Conservation (phyloP, 192 early-diverging fungal genomes). For the Backusella parvicylindrica region DNA sequence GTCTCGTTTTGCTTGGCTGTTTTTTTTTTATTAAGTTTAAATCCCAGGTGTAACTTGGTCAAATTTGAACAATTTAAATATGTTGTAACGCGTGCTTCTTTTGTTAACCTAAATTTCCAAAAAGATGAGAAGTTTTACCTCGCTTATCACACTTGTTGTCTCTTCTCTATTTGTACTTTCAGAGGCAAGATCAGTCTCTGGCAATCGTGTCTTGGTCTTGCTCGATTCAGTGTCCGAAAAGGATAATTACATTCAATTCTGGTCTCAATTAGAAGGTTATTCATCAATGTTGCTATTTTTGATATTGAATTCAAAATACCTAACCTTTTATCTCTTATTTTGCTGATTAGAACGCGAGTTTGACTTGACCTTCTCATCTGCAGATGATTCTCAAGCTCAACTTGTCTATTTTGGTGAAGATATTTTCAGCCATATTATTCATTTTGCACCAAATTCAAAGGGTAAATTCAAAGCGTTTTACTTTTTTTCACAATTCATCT, state of each 20-base stretch:
- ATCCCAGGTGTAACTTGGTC: conserved; percentile 5
- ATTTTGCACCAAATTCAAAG: conserved; percentile 72
- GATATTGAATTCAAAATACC: not conserved
- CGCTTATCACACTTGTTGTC: not conserved
- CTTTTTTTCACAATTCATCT: not conserved
- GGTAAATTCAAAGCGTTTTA: conserved; percentile 39
- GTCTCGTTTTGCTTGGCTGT: not conserved
- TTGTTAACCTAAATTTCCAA: not conserved
- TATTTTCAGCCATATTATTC: conserved; percentile 76
- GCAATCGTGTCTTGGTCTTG: conserved; percentile 64
- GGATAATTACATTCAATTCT: conserved; percentile 51
- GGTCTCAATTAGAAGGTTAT: conserved; percentile 54
- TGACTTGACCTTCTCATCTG: conserved; percentile 52
- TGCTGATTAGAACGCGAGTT: conserved; percentile 54
- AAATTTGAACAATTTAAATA: not conserved
- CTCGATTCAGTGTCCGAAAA: conserved; percentile 52
- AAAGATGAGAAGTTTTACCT: conserved; percentile 15
- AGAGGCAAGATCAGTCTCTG: conserved; percentile 60
- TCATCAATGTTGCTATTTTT: not conserved
- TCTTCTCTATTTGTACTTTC: not conserved
- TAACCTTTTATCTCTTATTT: not conserved
- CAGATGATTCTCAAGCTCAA: conserved; percentile 46
- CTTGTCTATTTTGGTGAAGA: conserved; percentile 62
- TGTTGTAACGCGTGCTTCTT: conserved; percentile 1
- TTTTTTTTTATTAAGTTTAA: not conserved